phyloP scores from a whole-genome alignment of 148 eudicot genomes.

The Vaccinium myrtillus region DNA sequence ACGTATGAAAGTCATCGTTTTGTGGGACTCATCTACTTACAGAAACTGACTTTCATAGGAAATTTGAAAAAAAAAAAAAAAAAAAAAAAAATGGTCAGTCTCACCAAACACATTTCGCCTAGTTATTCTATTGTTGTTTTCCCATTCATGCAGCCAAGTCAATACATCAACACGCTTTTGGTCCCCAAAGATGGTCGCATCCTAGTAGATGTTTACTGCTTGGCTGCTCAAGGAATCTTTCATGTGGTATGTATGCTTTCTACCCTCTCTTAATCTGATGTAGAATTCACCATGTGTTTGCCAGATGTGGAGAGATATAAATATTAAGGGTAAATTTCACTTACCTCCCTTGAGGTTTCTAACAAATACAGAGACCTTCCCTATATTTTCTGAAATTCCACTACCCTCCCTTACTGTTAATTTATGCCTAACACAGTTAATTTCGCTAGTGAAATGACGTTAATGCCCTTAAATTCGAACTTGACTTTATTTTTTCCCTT shows the following conservation, averaged over 20 bases:
- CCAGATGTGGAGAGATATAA: neutral
- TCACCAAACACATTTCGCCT: neutral
- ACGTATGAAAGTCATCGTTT: neutral
- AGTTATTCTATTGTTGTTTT: conserved; percentile 9
- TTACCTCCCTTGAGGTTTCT: no score
- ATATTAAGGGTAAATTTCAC: neutral
- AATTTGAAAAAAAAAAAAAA: neutral
- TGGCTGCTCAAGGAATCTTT: conserved; percentile 61
- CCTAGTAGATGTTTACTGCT: conserved; percentile 45
- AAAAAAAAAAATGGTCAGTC: neutral
- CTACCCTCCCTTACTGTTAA: no score
- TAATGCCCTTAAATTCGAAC: no score
- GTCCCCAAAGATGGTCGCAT: conserved; percentile 79
- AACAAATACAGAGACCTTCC: no score
- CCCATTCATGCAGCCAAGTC: conserved; percentile 74
- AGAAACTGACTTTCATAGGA: neutral
- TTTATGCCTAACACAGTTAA: no score
- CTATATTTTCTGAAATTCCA: no score
- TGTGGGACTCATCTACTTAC: neutral
- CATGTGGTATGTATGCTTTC: conserved; percentile 56
- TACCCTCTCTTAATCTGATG: neutral
- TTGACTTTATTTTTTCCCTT: no score
- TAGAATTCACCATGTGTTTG: neutral
- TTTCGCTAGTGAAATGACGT: no score
- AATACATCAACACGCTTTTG: conserved; percentile 74